Evolutionary conservation across 2,329 filamentous ascomycete genomes (phyloP).

Genomic region (Fusarium floridanum): DNA sequence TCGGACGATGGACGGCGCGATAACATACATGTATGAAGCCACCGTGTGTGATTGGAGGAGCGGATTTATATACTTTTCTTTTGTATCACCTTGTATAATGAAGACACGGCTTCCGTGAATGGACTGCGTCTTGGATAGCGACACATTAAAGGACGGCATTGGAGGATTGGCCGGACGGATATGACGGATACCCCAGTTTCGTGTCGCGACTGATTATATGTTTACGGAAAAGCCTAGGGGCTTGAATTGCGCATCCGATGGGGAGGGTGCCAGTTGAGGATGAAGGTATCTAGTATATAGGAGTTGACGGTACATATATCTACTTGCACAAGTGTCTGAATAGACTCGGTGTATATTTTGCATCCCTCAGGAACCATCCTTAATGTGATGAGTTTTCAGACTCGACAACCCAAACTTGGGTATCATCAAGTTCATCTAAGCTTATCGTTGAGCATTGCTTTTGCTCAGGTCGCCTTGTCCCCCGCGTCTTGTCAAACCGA

Average conservation of each 20-base stretch:
- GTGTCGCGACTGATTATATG: constrained; percentile 12
- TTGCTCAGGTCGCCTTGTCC: not conserved
- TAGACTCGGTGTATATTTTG: not conserved
- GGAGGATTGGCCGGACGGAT: not conserved
- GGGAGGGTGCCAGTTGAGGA: not conserved
- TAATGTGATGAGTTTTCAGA: not conserved
- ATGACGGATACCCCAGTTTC: constrained; percentile 36
- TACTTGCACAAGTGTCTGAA: constrained; percentile 3
- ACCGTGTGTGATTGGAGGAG: not conserved
- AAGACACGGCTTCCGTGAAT: constrained; percentile 25
- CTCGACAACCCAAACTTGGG: not conserved
- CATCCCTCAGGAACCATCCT: not conserved
- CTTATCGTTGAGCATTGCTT: not conserved
- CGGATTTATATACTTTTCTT: constrained; percentile 19
- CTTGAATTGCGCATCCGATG: not conserved
- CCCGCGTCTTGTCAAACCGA: not conserved
- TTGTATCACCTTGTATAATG: constrained; percentile 22
- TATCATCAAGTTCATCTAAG: not conserved
- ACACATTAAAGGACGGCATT: not conserved
- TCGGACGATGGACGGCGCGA: constrained; percentile 51
- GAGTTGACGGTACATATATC: constrained; percentile 1
- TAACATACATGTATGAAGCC: constrained; percentile 21
- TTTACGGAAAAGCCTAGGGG: constrained; percentile 8
- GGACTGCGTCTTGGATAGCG: constrained; percentile 12
- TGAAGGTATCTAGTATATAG: not conserved